Percentiles rank a stretch among this genome's conserved stretches.
Conservation (phyloP, 257 asterid species). For the Ilex aquifolium region DNA sequence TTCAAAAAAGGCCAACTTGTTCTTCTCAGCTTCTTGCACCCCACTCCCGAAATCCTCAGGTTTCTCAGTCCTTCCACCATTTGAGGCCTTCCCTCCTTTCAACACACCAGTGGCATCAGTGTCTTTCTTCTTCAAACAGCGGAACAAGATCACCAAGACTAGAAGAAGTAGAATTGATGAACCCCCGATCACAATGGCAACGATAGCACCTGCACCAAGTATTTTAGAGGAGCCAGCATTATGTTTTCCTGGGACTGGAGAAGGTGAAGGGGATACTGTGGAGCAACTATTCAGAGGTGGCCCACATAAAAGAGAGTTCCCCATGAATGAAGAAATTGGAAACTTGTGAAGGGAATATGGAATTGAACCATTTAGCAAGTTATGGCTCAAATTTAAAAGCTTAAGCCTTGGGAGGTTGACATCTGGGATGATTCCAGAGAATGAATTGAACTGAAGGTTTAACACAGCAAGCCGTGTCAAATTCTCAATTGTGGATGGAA, state of each 20-base stretch:
- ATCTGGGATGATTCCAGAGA: slow-evolving; percentile 56
- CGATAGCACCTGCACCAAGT: slow-evolving; percentile 32
- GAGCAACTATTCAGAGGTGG: slow-evolving; percentile 47
- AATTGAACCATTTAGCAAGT: slow-evolving; percentile 54
- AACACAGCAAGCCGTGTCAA: slow-evolving; percentile 46
- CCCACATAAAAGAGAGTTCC: slow-evolving; percentile 67
- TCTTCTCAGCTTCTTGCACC: slow-evolving; percentile 79
- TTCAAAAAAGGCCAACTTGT: slow-evolving; percentile 70
- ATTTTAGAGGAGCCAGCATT: slow-evolving; percentile 21
- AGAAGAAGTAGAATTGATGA: slow-evolving; percentile 30
- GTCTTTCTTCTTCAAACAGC: slow-evolving; percentile 48
- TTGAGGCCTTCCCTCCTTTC: slow-evolving; percentile 51
- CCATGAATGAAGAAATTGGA: slow-evolving; percentile 56
- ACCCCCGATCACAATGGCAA: slow-evolving; percentile 47
- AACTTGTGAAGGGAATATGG: slow-evolving; percentile 61
- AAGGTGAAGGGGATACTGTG: slow-evolving; percentile 25
- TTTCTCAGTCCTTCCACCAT: slow-evolving; percentile 52
- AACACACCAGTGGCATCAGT: slow-evolving; percentile 26
- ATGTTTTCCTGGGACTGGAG: slow-evolving; percentile 12
- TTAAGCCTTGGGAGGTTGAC: slow-evolving; percentile 45
- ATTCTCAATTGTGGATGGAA: slow-evolving; percentile 34
- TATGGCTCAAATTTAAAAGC: slow-evolving; percentile 58
- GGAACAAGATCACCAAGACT: slow-evolving; percentile 24
- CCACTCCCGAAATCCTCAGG: slow-evolving; percentile 94
- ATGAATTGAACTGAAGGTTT: slow-evolving; percentile 53